Base-by-base conservation (phyloP, 2,329 filamentous ascomycete species). In the Whalleya microplaca region DNA sequence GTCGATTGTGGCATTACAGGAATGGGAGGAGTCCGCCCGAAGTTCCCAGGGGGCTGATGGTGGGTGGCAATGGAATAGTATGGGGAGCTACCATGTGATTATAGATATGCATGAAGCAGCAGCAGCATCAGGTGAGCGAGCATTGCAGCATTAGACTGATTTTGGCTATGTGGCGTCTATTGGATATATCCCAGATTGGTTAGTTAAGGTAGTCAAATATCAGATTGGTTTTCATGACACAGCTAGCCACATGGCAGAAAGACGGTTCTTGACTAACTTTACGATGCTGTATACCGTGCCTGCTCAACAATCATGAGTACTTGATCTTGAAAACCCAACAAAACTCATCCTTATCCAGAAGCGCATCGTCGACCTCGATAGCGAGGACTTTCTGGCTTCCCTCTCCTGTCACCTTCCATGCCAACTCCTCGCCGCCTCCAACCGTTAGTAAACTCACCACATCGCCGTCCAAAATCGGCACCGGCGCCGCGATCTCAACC, bases 1-100 rank as follows among this genome's bases (percentile, higher is more conserved):
- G 84, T 64, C 77, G 85, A 45, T 69, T 88, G 23, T 87, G 85
- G 85, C 74, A 79, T 59, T 88, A 88, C 66, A 75, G 84, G 48
- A 87, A 88, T 65, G 85, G 85, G 1, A 73, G 69, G 55, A 81
- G 77, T 41, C 84, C 85, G 1, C 65, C 74, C 4, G 78, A 81
- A 41, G 63, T 66, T 23, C 74, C 76, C 14, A 72, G 73, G 0
- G 59, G 73, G 56, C 50, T 80, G 41, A 52, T 63, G 41, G 51
- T 63, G 2, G 65, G 23, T 45, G 58, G 50, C 61, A 69, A 70
- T 42, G 72, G 76, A 1, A 62, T 77, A 40, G 65, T 74, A 6
- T 72, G 76, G 51, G 75, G 70, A 47, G 74, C 73, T 23, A 78
- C 75, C 2, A 63, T 76, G 56, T 77, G 54, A 55, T 21, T 47